Percentiles rank a stretch among this genome's conserved stretches.
Conservation (phyloP, 2,329 filamentous ascomycete genomes). For the Trichophyton simii region DNA sequence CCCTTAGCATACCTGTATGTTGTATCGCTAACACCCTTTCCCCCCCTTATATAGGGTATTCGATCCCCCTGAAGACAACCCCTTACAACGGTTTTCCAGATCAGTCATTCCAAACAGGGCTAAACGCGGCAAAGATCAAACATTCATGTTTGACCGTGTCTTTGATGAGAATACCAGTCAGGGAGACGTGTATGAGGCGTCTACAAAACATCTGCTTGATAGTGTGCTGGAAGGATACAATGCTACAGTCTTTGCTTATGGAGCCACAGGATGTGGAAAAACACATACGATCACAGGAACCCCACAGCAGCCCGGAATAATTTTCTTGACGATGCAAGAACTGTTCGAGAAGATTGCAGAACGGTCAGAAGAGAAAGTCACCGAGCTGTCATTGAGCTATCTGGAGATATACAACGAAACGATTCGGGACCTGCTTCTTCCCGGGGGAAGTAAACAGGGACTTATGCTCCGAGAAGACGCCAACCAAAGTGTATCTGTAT, state of each 20-base stretch:
- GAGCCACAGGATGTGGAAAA: conserved; percentile 94
- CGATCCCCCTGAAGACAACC: conserved; percentile 89
- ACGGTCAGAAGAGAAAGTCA: conserved; percentile 69
- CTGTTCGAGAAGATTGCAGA: conserved; percentile 94
- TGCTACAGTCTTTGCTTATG: conserved; percentile 96
- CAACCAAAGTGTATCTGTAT: conserved; percentile 82
- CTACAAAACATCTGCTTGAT: conserved; percentile 78
- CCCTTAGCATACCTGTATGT: conserved; percentile 1
- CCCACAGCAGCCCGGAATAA: conserved; percentile 84
- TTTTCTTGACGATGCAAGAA: conserved; percentile 98
- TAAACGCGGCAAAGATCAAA: conserved; percentile 93
- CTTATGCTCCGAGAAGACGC: conserved; percentile 90
- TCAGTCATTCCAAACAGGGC: conserved; percentile 62
- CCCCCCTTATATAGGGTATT: conserved; percentile 55
- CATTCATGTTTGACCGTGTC: conserved; percentile 90
- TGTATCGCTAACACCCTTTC: background rate
- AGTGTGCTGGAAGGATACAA: conserved; percentile 96
- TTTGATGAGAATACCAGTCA: conserved; percentile 94
- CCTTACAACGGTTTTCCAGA: conserved; percentile 73
- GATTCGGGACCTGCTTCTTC: conserved; percentile 86
- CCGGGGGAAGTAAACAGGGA: conserved; percentile 66
- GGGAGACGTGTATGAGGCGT: conserved; percentile 87
- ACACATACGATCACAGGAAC: conserved; percentile 96
- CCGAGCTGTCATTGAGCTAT: conserved; percentile 85
- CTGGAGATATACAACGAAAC: conserved; percentile 99